Evolutionary conservation across 2,329 filamentous ascomycete species (phyloP).

Genomic region (Metarhizium humberi): DNA sequence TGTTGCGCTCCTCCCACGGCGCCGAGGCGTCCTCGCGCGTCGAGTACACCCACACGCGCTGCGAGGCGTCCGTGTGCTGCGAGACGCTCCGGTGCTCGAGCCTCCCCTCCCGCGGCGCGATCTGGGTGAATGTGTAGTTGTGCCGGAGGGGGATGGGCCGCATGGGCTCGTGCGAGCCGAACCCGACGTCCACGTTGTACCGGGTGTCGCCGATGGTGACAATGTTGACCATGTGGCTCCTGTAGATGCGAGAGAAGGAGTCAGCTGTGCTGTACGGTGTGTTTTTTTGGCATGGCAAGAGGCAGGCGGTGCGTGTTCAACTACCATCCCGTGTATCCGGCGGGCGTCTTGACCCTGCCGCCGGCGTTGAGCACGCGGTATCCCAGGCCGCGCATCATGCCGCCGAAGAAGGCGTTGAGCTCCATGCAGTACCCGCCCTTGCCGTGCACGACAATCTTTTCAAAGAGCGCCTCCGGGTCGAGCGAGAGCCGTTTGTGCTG

Average conservation of each 20-base stretch:
- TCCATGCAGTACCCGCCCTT: conserved; percentile 48
- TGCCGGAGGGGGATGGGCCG: background rate
- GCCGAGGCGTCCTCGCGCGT: conserved; percentile 16
- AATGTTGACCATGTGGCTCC: conserved; percentile 52
- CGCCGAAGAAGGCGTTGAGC: conserved; percentile 33
- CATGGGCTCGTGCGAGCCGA: conserved; percentile 33
- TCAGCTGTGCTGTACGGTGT: no score
- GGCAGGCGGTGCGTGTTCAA: conserved; percentile 1
- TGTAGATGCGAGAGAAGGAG: conserved; percentile 8
- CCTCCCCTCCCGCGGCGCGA: conserved; percentile 35
- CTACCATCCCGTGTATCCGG: conserved; percentile 18
- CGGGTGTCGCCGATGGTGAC: conserved; percentile 35
- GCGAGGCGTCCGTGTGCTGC: conserved; percentile 21
- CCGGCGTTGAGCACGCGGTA: conserved; percentile 41
- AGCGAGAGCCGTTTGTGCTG: conserved; percentile 17
- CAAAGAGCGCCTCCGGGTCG: conserved; percentile 29
- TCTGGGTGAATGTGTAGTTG: conserved; percentile 16
- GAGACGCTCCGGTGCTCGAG: conserved; percentile 26
- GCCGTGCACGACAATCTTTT: conserved; percentile 33
- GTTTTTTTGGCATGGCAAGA: background rate
- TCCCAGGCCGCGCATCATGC: conserved; percentile 37
- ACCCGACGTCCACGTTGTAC: background rate
- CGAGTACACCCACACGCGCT: conserved; percentile 31
- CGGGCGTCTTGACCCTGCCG: conserved; percentile 25
- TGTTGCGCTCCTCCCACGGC: conserved; percentile 38